Percentiles rank a stretch among this genome's conserved stretches.
These are phyloP conservation scores for Nicotiana knightiana DNA, from an alignment of 257 asterid genomes.

Conservation along the genomic window DNA sequence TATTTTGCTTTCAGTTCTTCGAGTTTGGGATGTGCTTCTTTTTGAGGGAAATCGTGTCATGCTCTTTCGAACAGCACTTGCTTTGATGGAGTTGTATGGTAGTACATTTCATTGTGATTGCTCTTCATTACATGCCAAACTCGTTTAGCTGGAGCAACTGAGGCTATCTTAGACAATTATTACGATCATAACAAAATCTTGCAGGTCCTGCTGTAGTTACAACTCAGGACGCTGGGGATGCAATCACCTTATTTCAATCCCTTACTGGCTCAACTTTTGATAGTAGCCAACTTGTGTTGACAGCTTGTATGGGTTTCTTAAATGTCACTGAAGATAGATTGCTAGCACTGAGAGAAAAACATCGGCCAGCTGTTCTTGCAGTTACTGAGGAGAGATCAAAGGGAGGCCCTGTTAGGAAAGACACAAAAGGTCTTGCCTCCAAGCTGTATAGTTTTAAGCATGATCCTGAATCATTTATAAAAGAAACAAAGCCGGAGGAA, in stretches of 20 bases:
- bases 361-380: slow-evolving; percentile 64
- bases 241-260: slow-evolving; percentile 68
- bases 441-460: slow-evolving; percentile 88
- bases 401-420: slow-evolving; percentile 50
- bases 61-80: slow-evolving; percentile 91
- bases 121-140: not conserved
- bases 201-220: slow-evolving; percentile 86
- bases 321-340: slow-evolving; percentile 61
- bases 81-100: slow-evolving; percentile 93
- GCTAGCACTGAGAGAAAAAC: slow-evolving; percentile 60
- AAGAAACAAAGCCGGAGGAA: slow-evolving; percentile 38
- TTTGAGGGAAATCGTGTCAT: slow-evolving; percentile 95
- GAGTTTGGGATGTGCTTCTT: slow-evolving; percentile 94
- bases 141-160: not conserved
- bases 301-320: slow-evolving; percentile 88
- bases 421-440: slow-evolving; percentile 70
- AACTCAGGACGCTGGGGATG: slow-evolving; percentile 89
- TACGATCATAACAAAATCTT: not conserved
- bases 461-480: slow-evolving; percentile 33
- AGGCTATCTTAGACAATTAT: not conserved
- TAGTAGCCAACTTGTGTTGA: slow-evolving; percentile 93
- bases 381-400: slow-evolving; percentile 58
- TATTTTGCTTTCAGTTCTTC: slow-evolving; percentile 53
- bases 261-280: slow-evolving; percentile 85
- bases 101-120: slow-evolving; percentile 15